phyloP scores from a whole-genome alignment of 176 grass and related monocot genomes.

The Zea luxurians region DNA sequence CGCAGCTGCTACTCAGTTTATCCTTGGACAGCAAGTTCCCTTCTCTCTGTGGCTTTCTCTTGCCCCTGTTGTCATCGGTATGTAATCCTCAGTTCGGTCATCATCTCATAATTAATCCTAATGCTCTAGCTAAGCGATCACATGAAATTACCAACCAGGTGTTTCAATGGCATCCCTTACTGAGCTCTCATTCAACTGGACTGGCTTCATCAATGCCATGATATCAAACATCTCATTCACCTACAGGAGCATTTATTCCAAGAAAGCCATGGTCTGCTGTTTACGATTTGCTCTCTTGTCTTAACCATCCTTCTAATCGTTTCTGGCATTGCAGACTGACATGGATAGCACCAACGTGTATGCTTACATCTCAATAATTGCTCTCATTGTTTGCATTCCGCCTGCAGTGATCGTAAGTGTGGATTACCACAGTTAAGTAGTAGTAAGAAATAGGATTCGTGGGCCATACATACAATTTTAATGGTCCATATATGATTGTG shows the following conservation, averaged over 20 bases:
- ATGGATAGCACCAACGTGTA: conserved; percentile 99
- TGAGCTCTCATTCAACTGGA: conserved; percentile 96
- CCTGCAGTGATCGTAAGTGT: conserved; percentile 84
- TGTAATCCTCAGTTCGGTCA: conserved; percentile 33
- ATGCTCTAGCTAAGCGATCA: background rate
- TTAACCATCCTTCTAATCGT: background rate
- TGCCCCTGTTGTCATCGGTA: conserved; percentile 91
- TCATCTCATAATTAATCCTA: conserved; percentile 9
- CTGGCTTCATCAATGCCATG: conserved; percentile 96
- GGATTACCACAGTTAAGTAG: background rate
- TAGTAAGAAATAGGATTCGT: background rate
- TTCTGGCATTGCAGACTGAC: conserved; percentile 72
- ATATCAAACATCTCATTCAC: conserved; percentile 99
- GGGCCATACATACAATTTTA: background rate
- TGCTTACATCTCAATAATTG: conserved; percentile 94
- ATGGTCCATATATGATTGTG: background rate
- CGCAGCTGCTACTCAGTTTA: conserved; percentile 95
- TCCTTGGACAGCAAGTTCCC: conserved; percentile 94
- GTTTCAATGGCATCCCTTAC: conserved; percentile 97
- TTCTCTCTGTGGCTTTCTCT: conserved; percentile 89
- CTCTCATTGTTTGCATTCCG: conserved; percentile 94
- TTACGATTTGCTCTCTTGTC: background rate
- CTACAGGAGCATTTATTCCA: conserved; percentile 97
- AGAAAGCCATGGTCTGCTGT: conserved; percentile 93
- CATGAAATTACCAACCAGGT: conserved; percentile 55